Base-by-base conservation (phyloP, 495 filamentous ascomycete species). In the Opeltia flavorubescens region DNA sequence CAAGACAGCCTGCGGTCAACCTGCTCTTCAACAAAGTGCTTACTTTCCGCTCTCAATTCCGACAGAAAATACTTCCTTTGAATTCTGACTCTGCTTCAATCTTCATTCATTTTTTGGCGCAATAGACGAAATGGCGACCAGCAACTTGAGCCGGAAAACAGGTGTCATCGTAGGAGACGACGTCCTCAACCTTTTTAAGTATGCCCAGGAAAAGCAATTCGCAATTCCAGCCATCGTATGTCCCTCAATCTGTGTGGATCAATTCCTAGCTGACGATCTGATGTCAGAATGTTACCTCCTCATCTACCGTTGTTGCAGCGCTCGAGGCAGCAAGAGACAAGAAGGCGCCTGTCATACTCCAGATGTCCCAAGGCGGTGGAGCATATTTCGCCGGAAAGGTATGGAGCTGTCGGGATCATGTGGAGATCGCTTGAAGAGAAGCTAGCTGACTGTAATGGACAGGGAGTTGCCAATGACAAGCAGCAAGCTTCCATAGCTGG, bases 331-430 rank as follows among this genome's bases (percentile, higher is more conserved):
- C 91, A 48, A 78, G 86, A 50, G 91, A 96, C 61, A 66, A 76
- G 55, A 89, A 87, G 58, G 74, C 83, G 40, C 88, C 89, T 43
- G 78, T 95, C 67, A 83, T 94, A 62, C 77, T 95, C 48, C 89
- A 95, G 69, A 69, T 86, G 55, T 89, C 84, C 57, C 84, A 95
- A 67, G 89, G 91, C 58, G 91, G 91, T 66, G 83, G 88, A 30
- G 88, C 87, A 53, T 95, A 82, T 78, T 95, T 95, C 63, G 81
- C 81, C 57, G 89, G 88, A 65, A 94, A 94, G 80, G 71, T 77
- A 63, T 43, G 59, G 53, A 11, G 1, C 50, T 13, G 6, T 11
- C 18, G 0, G 27, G 42, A 35, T 24, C 26, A 40, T 28, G 4
- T 34, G 18, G n/a, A 13, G 39, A 2, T 4, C 12, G 5, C 40